Base-by-base conservation (phyloP, 2,329 filamentous ascomycete species). In the Byssochlamys sp. region DNA sequence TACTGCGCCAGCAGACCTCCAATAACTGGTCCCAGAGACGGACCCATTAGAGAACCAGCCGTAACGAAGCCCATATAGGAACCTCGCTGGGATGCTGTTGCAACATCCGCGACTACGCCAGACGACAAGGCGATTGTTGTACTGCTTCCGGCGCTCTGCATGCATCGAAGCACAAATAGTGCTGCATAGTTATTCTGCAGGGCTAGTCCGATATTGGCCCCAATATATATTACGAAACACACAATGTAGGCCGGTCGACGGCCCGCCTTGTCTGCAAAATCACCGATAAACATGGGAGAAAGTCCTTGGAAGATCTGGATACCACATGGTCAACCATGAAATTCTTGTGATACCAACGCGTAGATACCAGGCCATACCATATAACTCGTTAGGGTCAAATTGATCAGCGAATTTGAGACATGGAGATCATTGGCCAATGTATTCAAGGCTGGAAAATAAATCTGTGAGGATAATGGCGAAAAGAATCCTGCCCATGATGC, bases 291-390 rank as follows among this genome's bases (percentile, higher is more conserved):
- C 62, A 79, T 77, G 29, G 80, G 80, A 1, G 78, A 75, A 12
- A 83, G 68, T 2, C 78, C 81, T 72, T 83, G 81, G 33, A 80
- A 75, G 45, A 81, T 78, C 75, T 75, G 26, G 11, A 51, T 79
- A 14, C 14, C 39, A 45, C 14, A 45, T 45, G 14, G 39, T 45
- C 80, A 0, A 82, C 82, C 0, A 82, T 75, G 24, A n/a, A 51
- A 33, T 27, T 19, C 19, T 12, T 19, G 27, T 14, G 12, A n/a
- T 9, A 12, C 9, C 25, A 24, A 9, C 24, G 1, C 6, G 25
- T n/a, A 25, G 2, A 86, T 68, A 26, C 77, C 82, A 64, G 85
- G 82, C 51, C 84, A 74, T 56, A 85, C 76, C 60, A 57, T 54
- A 28, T 51, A 51, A n/a, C 49, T 51, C 25, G 49, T 51, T 6